phyloP scores from a whole-genome alignment of 495 filamentous ascomycete genomes.

The Penicillium bovifimosum region DNA sequence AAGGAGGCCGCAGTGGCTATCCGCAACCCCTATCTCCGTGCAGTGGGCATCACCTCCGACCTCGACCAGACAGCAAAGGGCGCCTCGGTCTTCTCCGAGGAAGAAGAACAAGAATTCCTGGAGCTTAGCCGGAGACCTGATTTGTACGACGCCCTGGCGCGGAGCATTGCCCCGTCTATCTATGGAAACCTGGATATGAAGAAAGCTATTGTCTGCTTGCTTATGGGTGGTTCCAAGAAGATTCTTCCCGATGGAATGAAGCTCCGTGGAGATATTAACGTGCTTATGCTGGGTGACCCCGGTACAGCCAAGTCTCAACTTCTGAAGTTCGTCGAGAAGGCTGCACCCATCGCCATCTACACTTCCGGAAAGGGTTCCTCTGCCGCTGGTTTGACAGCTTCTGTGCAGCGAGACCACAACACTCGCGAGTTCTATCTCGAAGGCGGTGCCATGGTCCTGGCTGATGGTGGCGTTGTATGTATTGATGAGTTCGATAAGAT shows the following conservation, averaged over 20 bases:
- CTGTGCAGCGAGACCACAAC: slow-evolving; percentile 85
- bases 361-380: slow-evolving; percentile 99
- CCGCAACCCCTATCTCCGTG: slow-evolving; percentile 91
- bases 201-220: slow-evolving; percentile 93
- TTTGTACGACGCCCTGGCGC: slow-evolving; percentile 81
- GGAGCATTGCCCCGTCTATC: slow-evolving; percentile 95
- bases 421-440: slow-evolving; percentile 98
- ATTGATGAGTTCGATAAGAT: slow-evolving; percentile 99
- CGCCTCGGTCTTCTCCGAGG: slow-evolving; percentile 78
- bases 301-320: slow-evolving; percentile 98
- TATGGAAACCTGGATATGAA: slow-evolving; percentile 97
- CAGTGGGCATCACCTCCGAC: slow-evolving; percentile 86
- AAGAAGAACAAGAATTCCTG: slow-evolving; percentile 96
- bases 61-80: slow-evolving; percentile 88
- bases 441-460: slow-evolving; percentile 97
- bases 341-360: slow-evolving; percentile 95
- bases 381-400: slow-evolving; percentile 95
- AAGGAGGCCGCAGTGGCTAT: slow-evolving; percentile 86
- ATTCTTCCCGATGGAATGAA: slow-evolving; percentile 98
- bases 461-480: slow-evolving; percentile 95
- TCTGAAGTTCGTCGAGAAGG: slow-evolving; percentile 96
- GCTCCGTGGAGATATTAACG: slow-evolving; percentile 97
- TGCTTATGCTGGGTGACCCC: slow-evolving; percentile 92
- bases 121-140: slow-evolving; percentile 89
- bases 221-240: slow-evolving; percentile 96